Evolutionary conservation across 2,329 filamentous ascomycete genomes (phyloP).

Genomic region (Trichophaea hybrida): DNA sequence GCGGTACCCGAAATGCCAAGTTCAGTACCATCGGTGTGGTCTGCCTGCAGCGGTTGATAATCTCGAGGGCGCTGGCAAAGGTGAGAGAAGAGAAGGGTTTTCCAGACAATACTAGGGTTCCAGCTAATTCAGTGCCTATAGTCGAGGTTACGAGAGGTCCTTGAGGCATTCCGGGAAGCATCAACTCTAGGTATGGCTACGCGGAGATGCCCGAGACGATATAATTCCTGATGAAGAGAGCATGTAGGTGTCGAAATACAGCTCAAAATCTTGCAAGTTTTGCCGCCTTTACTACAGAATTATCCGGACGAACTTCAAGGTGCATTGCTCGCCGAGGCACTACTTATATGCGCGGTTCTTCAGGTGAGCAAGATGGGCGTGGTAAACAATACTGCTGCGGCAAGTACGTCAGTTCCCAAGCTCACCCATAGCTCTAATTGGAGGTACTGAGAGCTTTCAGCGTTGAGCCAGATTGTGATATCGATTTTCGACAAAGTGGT

Average conservation of each 20-base stretch:
- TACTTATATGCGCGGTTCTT: conserved; percentile 84
- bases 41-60: conserved; percentile 76
- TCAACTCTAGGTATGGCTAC: conserved; percentile 48
- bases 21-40: conserved; percentile 77
- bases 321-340: conserved; percentile 61
- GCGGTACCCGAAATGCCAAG: conserved; percentile 75
- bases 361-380: conserved; percentile 86
- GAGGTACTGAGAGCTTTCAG: conserved; percentile 10
- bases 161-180: conserved; percentile 77
- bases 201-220: conserved; percentile 4
- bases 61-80: conserved; percentile 59
- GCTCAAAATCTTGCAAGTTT: conserved; percentile 82
- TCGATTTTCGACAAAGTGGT: conserved; percentile 86
- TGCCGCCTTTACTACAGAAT: conserved; percentile 80
- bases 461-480: conserved; percentile 82
- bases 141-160: conserved; percentile 65
- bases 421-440: not conserved
- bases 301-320: conserved; percentile 70
- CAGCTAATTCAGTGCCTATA: conserved; percentile 29
- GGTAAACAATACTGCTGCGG: conserved; percentile 88
- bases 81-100: conserved; percentile 7
- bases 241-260: conserved; percentile 63
- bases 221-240: not conserved
- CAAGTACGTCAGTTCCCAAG: conserved; percentile 37
- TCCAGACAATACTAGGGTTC: not conserved